Base-by-base conservation (phyloP, 202 grass and related monocot genomes). In the Digitaria exilis region DNA sequence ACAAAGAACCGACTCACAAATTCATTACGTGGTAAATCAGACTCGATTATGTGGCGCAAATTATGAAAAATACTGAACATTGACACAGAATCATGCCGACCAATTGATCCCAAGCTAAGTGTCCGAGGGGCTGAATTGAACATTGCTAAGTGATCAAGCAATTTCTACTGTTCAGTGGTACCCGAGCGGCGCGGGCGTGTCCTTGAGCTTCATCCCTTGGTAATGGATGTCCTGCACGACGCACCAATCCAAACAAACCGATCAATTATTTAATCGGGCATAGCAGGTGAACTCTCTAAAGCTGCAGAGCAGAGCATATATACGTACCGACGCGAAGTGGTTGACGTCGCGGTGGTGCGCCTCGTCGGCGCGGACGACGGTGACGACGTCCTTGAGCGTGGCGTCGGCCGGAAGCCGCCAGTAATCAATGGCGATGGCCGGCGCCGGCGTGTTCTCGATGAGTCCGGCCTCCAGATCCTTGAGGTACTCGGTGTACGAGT, bases 291-390 rank as follows among this genome's bases (percentile, higher is more conserved):
- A 49, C 31, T 42, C 45, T 12, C 7, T 21, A 13, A 67, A 28
- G 16, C 25, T 9, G 17, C 3, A 2, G 13, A 3, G 3, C 9
- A 39, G 6, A 39, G 35, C 7, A 17, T 48, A 49, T 49, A 2
- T 28, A 10, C 78, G 0, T 91, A 99, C 91, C 43, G 93, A 99
- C 3, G 93, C 93, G 61, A 92, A 99, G 87, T 99, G 96, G 80
- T 96, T 99, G 75, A 99, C 96, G 31, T 99, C 91, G 50, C 96
- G 96, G 81, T 99, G 96, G 84, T 99, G 96, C 39, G 93, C 96
- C 85, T 99, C 96, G 69, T 99, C 96, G 49, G 96, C 93, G 51
- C 96, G 91, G 39, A 99, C 79, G 17, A 96, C 93, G 7, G 75
- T 88, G 67, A 96, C 91, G 17, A 99, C 96, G 41, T 99, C 93